These are phyloP conservation scores for Populus nigra DNA, from an alignment of 345 rosid species.

Conservation along the genomic window DNA sequence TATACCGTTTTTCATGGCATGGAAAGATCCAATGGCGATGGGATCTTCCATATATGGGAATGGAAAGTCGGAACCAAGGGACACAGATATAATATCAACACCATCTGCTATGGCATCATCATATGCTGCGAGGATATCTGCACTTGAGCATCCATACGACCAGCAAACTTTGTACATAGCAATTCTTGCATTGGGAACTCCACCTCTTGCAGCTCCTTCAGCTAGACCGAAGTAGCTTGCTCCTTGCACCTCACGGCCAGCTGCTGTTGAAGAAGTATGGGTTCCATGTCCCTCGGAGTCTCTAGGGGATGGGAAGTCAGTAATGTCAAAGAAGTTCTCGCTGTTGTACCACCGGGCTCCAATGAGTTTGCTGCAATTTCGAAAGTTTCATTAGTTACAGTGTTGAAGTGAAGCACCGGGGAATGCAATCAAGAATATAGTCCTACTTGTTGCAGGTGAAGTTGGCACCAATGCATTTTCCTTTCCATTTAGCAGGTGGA, in stretches of 20 bases:
- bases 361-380: conserved; percentile 25
- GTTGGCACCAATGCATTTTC: conserved; percentile 23
- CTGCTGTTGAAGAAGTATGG: conserved; percentile 41
- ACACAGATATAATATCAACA: conserved; percentile 30
- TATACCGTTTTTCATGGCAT: conserved; percentile 37
- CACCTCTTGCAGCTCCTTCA: conserved; percentile 37
- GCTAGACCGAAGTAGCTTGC: conserved; percentile 28
- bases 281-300: conserved; percentile 35
- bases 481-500: conserved; percentile 34
- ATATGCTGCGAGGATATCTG: conserved; percentile 39
- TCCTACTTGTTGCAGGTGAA: conserved; percentile 38
- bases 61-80: conserved; percentile 9
- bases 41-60: conserved; percentile 16
- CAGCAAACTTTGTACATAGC: conserved; percentile 42
- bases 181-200: conserved; percentile 33
- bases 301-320: conserved; percentile 22
- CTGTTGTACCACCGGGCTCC: conserved; percentile 28
- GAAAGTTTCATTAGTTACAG: background rate
- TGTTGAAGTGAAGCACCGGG: background rate
- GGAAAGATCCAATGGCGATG: conserved; percentile 36
- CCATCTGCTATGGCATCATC: conserved; percentile 50
- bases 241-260: conserved; percentile 18
- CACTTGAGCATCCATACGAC: conserved; percentile 24
- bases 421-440: background rate
- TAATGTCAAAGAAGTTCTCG: background rate